Base-by-base conservation (phyloP, 2,329 filamentous ascomycete species). In the Trichoderma oligosporum region DNA sequence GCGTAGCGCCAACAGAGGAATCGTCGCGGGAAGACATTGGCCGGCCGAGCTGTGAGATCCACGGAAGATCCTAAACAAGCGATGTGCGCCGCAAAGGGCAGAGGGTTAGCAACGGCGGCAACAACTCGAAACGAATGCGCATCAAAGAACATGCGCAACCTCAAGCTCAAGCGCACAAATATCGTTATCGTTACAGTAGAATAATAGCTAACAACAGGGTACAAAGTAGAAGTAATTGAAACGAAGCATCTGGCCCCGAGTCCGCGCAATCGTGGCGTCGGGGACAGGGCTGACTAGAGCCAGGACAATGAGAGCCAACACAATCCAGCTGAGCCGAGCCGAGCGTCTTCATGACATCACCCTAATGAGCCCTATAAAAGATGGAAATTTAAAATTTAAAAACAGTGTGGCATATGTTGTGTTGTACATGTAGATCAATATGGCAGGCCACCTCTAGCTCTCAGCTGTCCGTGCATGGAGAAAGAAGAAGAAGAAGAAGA, bases 11-110 rank as follows among this genome's bases (percentile, higher is more conserved):
- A 54, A 67, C 59, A 35, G 68, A 67, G 62, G 64, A 65, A 66
- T 73, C 71, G 64, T 73, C 71, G 65, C 67, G 70, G 57, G 70
- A 67, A 70, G 71, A 71, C 71, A 74, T 74, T 65, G 70, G 64
- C 56, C 64, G 63, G 61, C 68, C 64, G 58, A 72, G 65, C 69
- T 80, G 77, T 70, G 76, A 72, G 69, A 82, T 71, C 80, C 79
- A 82, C 65, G 80, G 80, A 39, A 68, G 70, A 51, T 75, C 73
- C 73, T 75, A 51, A n/a, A n/a, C 18, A 60, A 57, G 51, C 51
- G 45, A 41, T 39, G 54, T 31, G 52, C 48, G 44, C 57, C 51
- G 27, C 16, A 39, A 42, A 18, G 27, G 60, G 70, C 60, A 69
- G 64, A 52, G n/a, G 14, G 61, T 60, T 38, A 58, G 59, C 51